Evolutionary conservation across 1,284 basidiomycete species (phyloP), one percentile per base, ranked within the genome.

Genomic region (Trametes sp.): DNA sequence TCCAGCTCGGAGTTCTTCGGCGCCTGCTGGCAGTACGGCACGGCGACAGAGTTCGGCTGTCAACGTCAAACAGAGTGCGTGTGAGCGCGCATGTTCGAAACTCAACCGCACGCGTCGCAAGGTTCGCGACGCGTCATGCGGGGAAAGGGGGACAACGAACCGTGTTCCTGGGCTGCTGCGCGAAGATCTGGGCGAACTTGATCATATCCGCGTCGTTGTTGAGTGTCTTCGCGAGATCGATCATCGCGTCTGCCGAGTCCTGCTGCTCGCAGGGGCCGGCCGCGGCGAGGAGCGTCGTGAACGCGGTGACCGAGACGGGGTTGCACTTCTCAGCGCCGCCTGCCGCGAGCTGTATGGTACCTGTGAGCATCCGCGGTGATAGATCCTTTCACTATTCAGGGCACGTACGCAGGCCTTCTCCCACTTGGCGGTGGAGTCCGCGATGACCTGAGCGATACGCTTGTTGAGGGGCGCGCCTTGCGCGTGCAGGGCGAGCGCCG

Each of bases 231-330:
- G 84, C 84, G 31, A 89, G 80, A 69, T 84, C 80, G 62, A 89
- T 79, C 84, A 89, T 86, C 19, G 72, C 69, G 69, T 89, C 87
- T 10, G 84, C 87, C 10, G 82, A 78, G 69, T 89, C 72, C 69
- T 89, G 87, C 73, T 89, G 87, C 14, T 83, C 87, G 69, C 87
- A 89, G 54, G 79, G 74, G 23, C 81, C 83, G 0, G 84, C 82
- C 5, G 76, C 82, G 24, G 84, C 83, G 19, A 87, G 79, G 23
- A 89, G 78, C n/a, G 84, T 85, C 9, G 70, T 69, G 68, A 87
- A 86, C 0, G 85, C 81, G 0, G 73, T 78, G 26, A 86, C 77
- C 0, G 87, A 82, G 57, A 85, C 72, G 6, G 81, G 75, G 68
- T 85, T 87, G 75, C 87, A 89, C 67, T 83, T 70, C 21, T 75